Evolutionary conservation across 108 stramenopile genomes (phyloP), one percentile per base, ranked within the genome.

Genomic region (Skeletonema menzelii): DNA sequence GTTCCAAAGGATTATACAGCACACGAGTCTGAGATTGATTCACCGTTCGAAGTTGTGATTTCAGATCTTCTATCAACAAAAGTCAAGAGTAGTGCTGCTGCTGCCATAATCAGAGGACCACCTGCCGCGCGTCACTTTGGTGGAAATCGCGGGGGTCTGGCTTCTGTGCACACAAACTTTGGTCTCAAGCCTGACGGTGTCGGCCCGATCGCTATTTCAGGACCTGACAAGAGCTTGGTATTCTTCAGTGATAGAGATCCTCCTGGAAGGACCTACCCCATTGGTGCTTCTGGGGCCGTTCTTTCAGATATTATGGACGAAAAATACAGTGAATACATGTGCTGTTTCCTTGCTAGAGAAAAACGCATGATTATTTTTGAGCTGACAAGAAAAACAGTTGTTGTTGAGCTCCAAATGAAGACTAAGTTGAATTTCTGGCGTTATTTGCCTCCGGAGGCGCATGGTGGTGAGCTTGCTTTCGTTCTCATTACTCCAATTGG

Each of bases 391-490:
- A 83, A 89, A 49, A 88, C 91, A 3, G 89, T 92, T 2, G 88
- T 92, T 32, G 90, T 95, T 15, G 95, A 95, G 67, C 73, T 95
- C 6, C 92, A 95, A 83, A 95, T 95, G 95, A 95, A 92, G 32
- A 95, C 95, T 5, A 95, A 95, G 61, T 81, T 95, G n/a, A 95
- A 95, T 70, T 95, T 82, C 56, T 95, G 95, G 95, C 77, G 95
- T 19, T 95, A 88, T 44, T 79, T 95, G 31, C 95, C 95, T 31
- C 89, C 89, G 10, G 90, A 93, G 60, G 89, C 88, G 3, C 87
- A 89, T 46, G 91, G 91, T 22, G 80, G 85, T 59, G 85, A 88
- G 12, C 77, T 95, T 15, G 86, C 85, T 27, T 95, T 91, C 74
- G 82, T 91, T 82, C 75, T 95, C 27, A 87, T 95, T 22, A 95